Evolutionary conservation across 2,329 filamentous ascomycete genomes (phyloP).

Genomic region (Pyrenochaeta sp.): DNA sequence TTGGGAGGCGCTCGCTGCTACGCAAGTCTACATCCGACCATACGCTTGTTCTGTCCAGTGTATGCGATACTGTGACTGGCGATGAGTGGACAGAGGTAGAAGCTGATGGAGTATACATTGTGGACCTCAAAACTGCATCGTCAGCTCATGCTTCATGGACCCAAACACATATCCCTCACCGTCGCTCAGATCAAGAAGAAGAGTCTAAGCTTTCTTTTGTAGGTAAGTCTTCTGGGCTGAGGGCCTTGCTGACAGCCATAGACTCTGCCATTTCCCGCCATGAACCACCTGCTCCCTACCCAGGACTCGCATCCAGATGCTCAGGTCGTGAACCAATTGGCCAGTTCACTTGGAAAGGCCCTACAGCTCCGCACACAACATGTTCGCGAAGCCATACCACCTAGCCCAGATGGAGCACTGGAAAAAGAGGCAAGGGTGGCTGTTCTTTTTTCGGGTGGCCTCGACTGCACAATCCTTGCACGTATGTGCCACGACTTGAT

Average conservation of each 20-base stretch:
- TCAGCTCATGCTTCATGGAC: conserved; percentile 4
- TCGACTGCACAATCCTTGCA: conserved; percentile 91
- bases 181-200: conserved; percentile 15
- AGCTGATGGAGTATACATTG: conserved; percentile 79
- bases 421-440: conserved; percentile 65
- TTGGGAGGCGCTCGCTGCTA: conserved; percentile 86
- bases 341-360: conserved; percentile 66
- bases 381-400: conserved; percentile 34
- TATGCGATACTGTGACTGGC: conserved; percentile 47
- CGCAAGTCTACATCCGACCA: conserved; percentile 59
- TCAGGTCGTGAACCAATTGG: conserved; percentile 62
- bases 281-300: conserved; percentile 47
- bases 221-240: conserved; percentile 35
- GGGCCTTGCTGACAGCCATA: conserved; percentile 34
- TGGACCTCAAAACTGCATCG: conserved; percentile 60
- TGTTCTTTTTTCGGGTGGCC: conserved; percentile 89
- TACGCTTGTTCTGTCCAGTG: conserved; percentile 42
- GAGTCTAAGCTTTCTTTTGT: conserved; percentile 34
- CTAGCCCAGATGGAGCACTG: background rate
- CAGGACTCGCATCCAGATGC: conserved; percentile 31
- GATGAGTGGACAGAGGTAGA: conserved; percentile 79
- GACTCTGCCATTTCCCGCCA: conserved; percentile 54
- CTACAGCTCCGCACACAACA: conserved; percentile 64
- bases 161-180: conserved; percentile 34
- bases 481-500: conserved; percentile 81